Evolutionary conservation across 257 asterid species (phyloP), one percentile per base, ranked within the genome.

Genomic region (Jacaranda copaia): DNA sequence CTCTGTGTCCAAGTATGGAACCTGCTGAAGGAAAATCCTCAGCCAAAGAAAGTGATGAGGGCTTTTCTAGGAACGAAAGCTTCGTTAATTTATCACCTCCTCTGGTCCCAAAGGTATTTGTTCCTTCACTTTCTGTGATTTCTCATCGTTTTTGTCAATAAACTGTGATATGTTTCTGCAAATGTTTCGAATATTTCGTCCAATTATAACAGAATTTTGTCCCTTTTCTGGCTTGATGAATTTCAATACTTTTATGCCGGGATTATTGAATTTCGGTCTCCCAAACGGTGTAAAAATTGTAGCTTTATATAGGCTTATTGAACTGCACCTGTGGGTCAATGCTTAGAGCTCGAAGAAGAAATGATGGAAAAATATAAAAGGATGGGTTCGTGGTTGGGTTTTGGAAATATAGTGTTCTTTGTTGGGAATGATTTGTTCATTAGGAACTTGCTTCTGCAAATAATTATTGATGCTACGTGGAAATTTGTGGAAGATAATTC

Each of bases 1-100:
- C 2, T 38, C 64, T 40, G 48, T 12, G 10, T 56, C 55, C 66
- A 82, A 71, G n/a, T 42, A 90, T 92, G 97, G 96, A 86, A 63
- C 8, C 86, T 78, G 73, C 70, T 58, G 77, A 69, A 57, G 87
- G 78, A 38, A 76, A 81, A 55, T 84, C 89, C 74, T 68, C 67
- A 38, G 20, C 87, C 61, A 75, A 66, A 68, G 62, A 81, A 64
- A 74, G 51, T 43, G 86, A 77, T 59, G 92, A 83, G 73, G 81
- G 74, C 64, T 75, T 79, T 62, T 61, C 82, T 71, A 61, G 32
- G 52, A 77, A 36, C 81, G 63, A 58, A 73, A 45, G 62, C 48
- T 40, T 68, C 16, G 70, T 79, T 58, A 70, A 72, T 59, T 70
- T 75, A 5, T 68, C 81, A 2, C 80, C 90, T 42, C 80, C 77